Evolutionary conservation across 257 asterid genomes (phyloP).

Genomic region (Gynochthodes officinalis): DNA sequence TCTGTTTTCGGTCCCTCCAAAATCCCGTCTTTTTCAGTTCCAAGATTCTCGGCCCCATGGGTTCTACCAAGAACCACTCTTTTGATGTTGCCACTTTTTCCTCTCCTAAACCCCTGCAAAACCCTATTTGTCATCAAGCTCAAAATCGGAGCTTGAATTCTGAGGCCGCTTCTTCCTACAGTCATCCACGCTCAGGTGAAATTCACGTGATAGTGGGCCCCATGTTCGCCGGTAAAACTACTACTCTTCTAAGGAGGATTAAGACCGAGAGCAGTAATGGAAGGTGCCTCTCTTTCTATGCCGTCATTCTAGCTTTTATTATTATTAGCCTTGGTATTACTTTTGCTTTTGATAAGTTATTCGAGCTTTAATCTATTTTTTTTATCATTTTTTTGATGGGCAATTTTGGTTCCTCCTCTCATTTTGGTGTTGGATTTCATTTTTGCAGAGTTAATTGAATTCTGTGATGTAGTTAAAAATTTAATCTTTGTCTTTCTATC

Average conservation of each 20-base stretch:
- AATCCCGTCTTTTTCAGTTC: constrained; percentile 26
- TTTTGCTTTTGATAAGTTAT: too few species aligned
- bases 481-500: not conserved
- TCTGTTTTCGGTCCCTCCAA: constrained; percentile 26
- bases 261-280: constrained; percentile 68
- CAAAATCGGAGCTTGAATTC: constrained; percentile 38
- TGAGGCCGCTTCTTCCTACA: constrained; percentile 14
- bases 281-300: constrained; percentile 48
- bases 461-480: not conserved
- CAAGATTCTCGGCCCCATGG: constrained; percentile 17
- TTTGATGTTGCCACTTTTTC: constrained; percentile 9
- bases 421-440: not conserved
- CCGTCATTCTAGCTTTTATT: not conserved
- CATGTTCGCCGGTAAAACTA: constrained; percentile 97
- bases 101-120: constrained; percentile 36
- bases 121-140: constrained; percentile 20
- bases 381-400: not conserved
- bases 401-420: not conserved
- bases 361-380: not conserved
- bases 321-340: too few species aligned
- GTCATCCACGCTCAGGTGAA: constrained; percentile 50
- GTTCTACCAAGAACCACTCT: constrained; percentile 1
- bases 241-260: constrained; percentile 83
- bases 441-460: too few species aligned
- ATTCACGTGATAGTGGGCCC: constrained; percentile 93